Percentiles rank a stretch among this genome's conserved stretches.
Conservation (phyloP, 441 rosid genomes). For the Gossypium aridum region DNA sequence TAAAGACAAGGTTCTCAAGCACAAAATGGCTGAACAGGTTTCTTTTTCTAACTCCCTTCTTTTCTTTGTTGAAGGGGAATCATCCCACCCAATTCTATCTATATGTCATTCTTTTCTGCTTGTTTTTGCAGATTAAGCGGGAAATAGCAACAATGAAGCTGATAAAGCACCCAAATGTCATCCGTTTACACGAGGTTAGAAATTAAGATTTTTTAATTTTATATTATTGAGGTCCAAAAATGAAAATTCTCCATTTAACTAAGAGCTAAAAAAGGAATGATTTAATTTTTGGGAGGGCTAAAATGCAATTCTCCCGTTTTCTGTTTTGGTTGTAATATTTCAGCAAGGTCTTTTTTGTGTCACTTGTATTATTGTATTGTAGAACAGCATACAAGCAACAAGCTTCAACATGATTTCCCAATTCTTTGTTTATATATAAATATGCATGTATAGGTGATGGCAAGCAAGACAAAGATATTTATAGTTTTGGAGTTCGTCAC, state of each 20-base stretch:
- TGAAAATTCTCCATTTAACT: no score
- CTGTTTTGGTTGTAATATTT: not conserved
- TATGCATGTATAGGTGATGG: conserved; percentile 56
- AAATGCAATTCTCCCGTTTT: no score
- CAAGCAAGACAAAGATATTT: conserved; percentile 88
- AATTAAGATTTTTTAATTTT: no score
- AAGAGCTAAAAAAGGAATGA: no score
- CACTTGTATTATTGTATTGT: no score
- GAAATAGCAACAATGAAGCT: conserved; percentile 90
- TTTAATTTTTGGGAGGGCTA: no score
- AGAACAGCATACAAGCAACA: not conserved
- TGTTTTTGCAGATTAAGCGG: conserved; percentile 59
- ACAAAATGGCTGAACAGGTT: conserved; percentile 98
- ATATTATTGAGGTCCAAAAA: no score
- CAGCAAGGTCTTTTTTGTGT: no score
- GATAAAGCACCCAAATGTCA: conserved; percentile 91
- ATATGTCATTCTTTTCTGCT: not conserved
- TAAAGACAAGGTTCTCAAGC: conserved; percentile 92
- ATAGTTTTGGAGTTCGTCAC: conserved; percentile 80
- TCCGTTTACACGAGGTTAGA: conserved; percentile 64
- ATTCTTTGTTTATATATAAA: conserved; percentile 5
- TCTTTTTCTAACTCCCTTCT: conserved; percentile 1
- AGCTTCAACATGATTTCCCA: not conserved
- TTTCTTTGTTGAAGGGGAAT: not conserved
- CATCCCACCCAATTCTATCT: no score